Evolutionary conservation across 108 stramenopile species (phyloP), one percentile per base, ranked within the genome.

Genomic region (Cylindrotheca closterium): DNA sequence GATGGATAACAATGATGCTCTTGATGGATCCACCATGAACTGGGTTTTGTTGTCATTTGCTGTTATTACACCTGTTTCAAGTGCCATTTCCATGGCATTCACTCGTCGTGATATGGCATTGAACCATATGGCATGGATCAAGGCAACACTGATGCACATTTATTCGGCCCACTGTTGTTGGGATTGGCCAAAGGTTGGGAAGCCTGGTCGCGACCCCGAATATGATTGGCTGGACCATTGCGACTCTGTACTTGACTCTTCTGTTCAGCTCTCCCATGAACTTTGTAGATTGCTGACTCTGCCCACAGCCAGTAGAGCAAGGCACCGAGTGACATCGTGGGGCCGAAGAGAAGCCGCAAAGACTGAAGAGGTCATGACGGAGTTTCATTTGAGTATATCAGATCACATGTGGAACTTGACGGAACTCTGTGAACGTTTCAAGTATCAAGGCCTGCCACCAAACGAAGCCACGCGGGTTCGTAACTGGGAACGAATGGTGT

Each of bases 381-480:
- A 73, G 45, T 77, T 85, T 0, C 73, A 78, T 55, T 61, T 79
- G 18, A 77, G 67, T 7, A 67, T 86, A 8, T 74, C 74, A 7
- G 52, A 66, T 18, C 68, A 75, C 24, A 62, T 84, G 45, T 62
- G 51, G 15, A 51, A 49, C 12, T 17, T 90, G 15, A 55, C 85
- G 15, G 47, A 56, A 29, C 58, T 74, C 1, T 72, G 70, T 51
- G 88, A 86, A 49, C 63, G 60, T 26, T 61, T 86, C 55, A 92
- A 92, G 60, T 23, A 29, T 10, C 67, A 75, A 33, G 91, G 91
- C 30, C 56, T 88, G 8, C 77, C 79, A 21, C 74, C 78, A 8
- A 84, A 83, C 30, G 91, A 92, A 59, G 85, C 78, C 3, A 79
- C 86, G 10, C 74, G 91, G 25, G 80, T 92, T 23, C 76, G 86